Percentiles rank a stretch among this genome's conserved stretches.
Conservation (phyloP, 2,329 filamentous ascomycete genomes). For the Colletotrichum orchidophilum region DNA sequence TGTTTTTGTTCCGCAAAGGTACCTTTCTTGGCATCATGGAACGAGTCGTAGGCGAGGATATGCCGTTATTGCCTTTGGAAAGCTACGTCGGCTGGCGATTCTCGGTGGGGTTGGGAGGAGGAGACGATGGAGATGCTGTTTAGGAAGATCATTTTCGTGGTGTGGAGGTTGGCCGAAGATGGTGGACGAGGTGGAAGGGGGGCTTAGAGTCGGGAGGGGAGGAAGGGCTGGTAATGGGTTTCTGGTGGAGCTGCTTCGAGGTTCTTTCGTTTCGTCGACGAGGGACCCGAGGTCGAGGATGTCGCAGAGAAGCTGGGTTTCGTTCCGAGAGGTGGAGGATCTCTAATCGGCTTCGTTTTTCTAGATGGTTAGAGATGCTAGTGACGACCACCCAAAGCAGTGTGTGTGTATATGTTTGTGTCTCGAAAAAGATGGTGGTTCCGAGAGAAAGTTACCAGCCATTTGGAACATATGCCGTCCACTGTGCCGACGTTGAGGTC, state of each 20-base stretch:
- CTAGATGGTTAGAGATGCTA: conserved; percentile 38
- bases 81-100: too few species aligned
- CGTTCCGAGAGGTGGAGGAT: conserved; percentile 70
- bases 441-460: conserved; percentile 40
- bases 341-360: conserved; percentile 74
- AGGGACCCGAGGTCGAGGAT: conserved; percentile 72
- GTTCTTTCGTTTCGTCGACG: conserved; percentile 75
- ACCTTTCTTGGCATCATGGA: too few species aligned
- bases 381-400: too few species aligned
- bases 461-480: conserved; percentile 72
- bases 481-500: conserved; percentile 74
- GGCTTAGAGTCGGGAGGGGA: conserved; percentile 49
- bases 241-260: conserved; percentile 56
- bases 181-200: conserved; percentile 66
- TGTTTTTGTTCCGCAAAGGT: too few species aligned
- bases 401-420: too few species aligned
- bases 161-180: conserved; percentile 78
- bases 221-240: too few species aligned
- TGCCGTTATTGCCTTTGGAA: too few species aligned
- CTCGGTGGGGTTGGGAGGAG: conserved; percentile 40
- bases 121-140: conserved; percentile 67
- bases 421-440: background rate
- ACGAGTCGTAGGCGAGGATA: too few species aligned
- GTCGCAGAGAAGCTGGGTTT: conserved; percentile 74
- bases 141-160: conserved; percentile 63